Evolutionary conservation across 441 rosid genomes (phyloP), one percentile per base, ranked within the genome.

Genomic region (Breynia disticha): DNA sequence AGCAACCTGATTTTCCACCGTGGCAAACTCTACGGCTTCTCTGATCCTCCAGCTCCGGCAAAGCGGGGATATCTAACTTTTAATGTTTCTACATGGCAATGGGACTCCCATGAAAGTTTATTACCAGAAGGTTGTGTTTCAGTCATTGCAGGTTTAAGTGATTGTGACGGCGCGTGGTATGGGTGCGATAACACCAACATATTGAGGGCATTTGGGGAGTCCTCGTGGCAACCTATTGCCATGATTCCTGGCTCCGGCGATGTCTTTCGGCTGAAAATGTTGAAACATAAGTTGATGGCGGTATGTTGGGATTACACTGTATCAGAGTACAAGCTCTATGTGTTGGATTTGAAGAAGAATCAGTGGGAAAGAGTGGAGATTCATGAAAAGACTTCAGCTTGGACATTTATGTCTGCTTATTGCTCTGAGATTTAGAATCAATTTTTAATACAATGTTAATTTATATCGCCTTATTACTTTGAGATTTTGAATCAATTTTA

Each of bases 11-110:
- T 76, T 7, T 83, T 81, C 78, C 79, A 67, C 15, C 50, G 52
- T 35, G 87, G 91, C 63, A 81, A 52, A 53, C 74, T 85, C 73
- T 82, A 76, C 19, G 83, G 72, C 72, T 64, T 85, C 2, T 79
- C 89, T 0, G 94, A 87, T n/a, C n/a, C n/a, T n/a, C n/a, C n/a
- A 0, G 83, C 19, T 16, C 67, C 20, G 77, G 83, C 0, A 80
- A 78, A 54, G 46, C 51, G 71, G 52, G 58, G 59, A 47, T 57
- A 69, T 1, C 67, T 76, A 0, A 87, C 83, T 43, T 81, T 88
- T 11, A 67, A 85, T 3, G 16, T 21, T 0, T 46, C 57, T 32
- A 19, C 79, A 7, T 61, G 80, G 79, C 56, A 37, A 37, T 84
- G 97, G 97, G 47, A 37, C 19, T 63, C 0, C 54, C 63, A 0